Conservation (phyloP, 306 rosid species). For the Malus sieversii region DNA sequence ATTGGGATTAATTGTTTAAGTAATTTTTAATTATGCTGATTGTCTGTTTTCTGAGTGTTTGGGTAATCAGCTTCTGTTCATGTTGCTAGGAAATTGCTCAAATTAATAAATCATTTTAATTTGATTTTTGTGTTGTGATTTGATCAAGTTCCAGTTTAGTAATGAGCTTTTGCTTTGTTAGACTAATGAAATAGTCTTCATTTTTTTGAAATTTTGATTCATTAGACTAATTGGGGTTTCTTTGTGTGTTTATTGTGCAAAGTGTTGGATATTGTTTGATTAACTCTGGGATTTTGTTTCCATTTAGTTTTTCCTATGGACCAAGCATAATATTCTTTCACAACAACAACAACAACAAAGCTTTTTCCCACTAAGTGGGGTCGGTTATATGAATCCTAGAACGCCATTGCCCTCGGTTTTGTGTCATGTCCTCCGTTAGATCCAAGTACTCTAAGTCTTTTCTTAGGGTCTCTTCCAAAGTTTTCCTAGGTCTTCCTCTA, state of each 20-base stretch:
- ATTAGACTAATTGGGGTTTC: neutral
- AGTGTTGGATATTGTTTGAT: neutral
- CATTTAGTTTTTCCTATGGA: slow-evolving; percentile 23
- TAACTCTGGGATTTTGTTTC: neutral
- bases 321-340: too few relatives aligned
- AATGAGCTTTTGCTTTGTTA: neutral
- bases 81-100: neutral
- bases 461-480: too few relatives aligned
- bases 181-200: neutral
- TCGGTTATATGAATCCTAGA: too few relatives aligned
- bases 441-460: too few relatives aligned
- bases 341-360: too few relatives aligned
- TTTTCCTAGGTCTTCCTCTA: too few relatives aligned
- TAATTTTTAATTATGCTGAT: neutral
- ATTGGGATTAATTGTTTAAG: neutral
- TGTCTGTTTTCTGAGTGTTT: neutral
- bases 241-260: neutral
- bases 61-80: neutral
- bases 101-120: neutral
- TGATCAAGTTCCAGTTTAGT: neutral
- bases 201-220: neutral
- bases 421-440: too few relatives aligned
- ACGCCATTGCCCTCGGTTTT: too few relatives aligned
- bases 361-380: too few relatives aligned
- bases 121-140: neutral